phyloP scores from a whole-genome alignment of 768 basidiomycete genomes.

The Trametes meyenii region DNA sequence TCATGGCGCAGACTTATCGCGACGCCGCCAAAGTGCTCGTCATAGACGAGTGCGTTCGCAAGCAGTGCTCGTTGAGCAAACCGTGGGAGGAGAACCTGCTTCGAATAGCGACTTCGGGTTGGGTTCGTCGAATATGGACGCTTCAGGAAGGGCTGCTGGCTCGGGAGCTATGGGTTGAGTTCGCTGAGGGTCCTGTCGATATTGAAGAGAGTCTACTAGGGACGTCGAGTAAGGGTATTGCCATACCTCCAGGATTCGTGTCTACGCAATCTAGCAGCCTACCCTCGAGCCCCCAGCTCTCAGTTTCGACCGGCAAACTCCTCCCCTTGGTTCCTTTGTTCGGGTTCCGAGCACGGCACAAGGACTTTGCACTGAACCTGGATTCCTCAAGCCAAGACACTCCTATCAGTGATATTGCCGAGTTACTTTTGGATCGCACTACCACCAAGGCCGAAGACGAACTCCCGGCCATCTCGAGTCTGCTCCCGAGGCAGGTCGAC shows the following conservation, averaged over 20 bases:
- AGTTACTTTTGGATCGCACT: neutral
- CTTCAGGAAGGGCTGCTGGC: constrained; percentile 15
- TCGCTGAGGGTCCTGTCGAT: constrained; percentile 5
- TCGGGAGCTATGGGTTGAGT: constrained; percentile 10
- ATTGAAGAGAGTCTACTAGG: neutral
- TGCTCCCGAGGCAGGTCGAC: neutral
- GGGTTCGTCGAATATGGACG: constrained; percentile 21
- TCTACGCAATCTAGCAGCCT: no score
- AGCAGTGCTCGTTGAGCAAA: neutral
- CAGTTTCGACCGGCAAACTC: no score
- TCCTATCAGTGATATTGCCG: neutral
- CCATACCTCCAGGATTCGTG: neutral
- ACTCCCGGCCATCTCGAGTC: constrained; percentile 1
- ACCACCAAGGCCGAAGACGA: constrained; percentile 12
- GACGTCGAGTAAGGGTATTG: neutral
- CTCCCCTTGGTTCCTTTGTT: neutral
- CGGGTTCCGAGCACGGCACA: neutral
- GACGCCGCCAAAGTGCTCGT: constrained; percentile 16
- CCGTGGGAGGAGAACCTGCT: constrained; percentile 3
- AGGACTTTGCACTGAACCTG: neutral
- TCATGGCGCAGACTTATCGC: constrained; percentile 20
- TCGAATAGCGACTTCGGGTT: constrained; percentile 12
- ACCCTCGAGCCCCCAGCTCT: no score
- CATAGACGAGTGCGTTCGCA: constrained; percentile 11
- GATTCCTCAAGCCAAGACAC: neutral